Base-by-base conservation (phyloP, 2,329 filamentous ascomycete species). In the Dothideomycetidae sp. region DNA sequence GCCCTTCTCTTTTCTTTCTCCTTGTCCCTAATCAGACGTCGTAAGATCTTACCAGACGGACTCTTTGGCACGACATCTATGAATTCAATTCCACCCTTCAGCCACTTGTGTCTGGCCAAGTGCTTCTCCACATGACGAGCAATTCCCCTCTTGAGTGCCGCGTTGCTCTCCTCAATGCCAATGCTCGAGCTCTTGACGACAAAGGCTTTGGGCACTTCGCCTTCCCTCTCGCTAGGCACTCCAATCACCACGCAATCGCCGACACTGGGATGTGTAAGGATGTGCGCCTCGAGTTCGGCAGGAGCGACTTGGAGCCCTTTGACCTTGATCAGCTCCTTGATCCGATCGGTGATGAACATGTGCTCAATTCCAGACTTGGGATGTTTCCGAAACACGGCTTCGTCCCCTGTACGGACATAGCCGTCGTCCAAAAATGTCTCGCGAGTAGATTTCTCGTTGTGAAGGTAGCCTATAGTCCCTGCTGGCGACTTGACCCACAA, bases 261-360 rank as follows among this genome's bases (percentile, higher is more conserved):
- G n/a, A 90, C 81, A 9, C 68, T 66, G 0, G 76, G 73, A 53
- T 88, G 81, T 0, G 75, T 70, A 10, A 92, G 71, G 4, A 92
- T 66, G 49, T 84, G 79, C 1, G 80, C 78, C 59, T 92, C 82
- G 1, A 92, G 71, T 53, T 90, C 82, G 2, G 82, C 82, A 0
- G 82, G 82, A 1, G 82, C 80, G 10, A 51, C 49, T 37, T 51
- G 49, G 33, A 46, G 46, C 9, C 52, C 53, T 39, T 54, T 53
- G 41, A 55, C 55, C 33, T 50, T 51, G 43, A 50, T 50, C 14
- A 83, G 62, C 51, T 84, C 75, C 61, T 81, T 81, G 50, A 81
- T 78, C 4, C 86, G 74, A 53, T 93, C 86, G 1, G 85, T 79
- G 41, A 94, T 78, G 53, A 84, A 78, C 33, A 93, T 55, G 51